Evolutionary conservation across 2,329 filamentous ascomycete genomes (phyloP), one percentile per base, ranked within the genome.

Genomic region (Aureobasidium leucospermi): DNA sequence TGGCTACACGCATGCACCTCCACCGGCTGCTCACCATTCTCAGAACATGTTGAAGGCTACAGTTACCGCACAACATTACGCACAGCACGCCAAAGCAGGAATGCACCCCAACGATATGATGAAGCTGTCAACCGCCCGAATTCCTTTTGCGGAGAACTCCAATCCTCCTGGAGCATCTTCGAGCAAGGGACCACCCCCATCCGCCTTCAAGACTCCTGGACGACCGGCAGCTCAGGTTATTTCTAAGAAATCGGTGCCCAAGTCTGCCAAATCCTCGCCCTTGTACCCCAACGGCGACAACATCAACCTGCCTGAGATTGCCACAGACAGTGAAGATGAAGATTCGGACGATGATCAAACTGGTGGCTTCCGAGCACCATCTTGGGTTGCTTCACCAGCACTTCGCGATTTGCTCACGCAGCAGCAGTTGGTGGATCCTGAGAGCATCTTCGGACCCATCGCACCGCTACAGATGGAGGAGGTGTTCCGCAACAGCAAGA

Each of bases 391-490:
- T 69, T 90, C 90, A 2, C 92, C 93, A 10, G 87, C 90, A 63
- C 82, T 99, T 47, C 84, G 87, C 16, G 79, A 83, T 57, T 83
- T 90, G 59, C 82, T 99, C 29, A 82, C 87, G 61, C 80, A 85
- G 52, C 95, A 99, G 71, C 92, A 99, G 72, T 83, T 85, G 9
- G 81, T 94, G 65, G 91, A 99, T 67, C 90, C 91, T 0, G 84
- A 89, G 68, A 78, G 82, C 39, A 89, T 99, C 57, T 99, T 99
- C 69, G 94, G 94, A 0, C 89, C 90, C 0, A 90, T 96, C 28
- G 86, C 83, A 10, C 89, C 91, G 11, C 79, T 99, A 64, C 90
- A 90, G 68, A 94, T 99, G 87, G 95, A 99, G 68, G 92, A 97
- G 70, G 91, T 96, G 34, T 99, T 99, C 75, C 88, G 82, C 74